A percentile compares a stretch with the other conserved stretches of the same genome.
Conservation (phyloP, 1,284 basidiomycete species). For the Melampsora americana region DNA sequence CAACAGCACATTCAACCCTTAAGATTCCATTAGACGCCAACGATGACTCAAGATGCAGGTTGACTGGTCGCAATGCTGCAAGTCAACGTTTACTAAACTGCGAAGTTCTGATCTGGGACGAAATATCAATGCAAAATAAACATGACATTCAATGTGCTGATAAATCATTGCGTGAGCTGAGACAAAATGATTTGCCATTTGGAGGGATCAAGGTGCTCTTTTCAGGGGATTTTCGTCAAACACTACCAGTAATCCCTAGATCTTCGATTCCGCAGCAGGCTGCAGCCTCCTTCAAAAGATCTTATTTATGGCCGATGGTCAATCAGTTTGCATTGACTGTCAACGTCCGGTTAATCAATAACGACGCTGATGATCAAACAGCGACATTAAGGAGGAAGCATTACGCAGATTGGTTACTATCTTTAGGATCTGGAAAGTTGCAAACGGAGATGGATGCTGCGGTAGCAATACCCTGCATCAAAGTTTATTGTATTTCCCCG, state of each 20-base stretch:
- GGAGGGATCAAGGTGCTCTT: conserved; percentile 7
- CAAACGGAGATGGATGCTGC: neutral
- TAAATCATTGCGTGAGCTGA: neutral
- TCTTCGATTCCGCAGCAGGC: too few species aligned
- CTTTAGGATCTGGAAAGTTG: neutral
- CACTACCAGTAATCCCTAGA: too few species aligned
- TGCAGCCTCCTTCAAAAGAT: neutral
- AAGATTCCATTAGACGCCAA: neutral
- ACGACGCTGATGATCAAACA: neutral
- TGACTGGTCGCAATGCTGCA: neutral
- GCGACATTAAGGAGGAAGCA: neutral
- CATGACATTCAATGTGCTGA: neutral
- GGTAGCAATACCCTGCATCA: too few species aligned
- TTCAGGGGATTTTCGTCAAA: conserved; percentile 21
- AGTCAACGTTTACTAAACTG: neutral
- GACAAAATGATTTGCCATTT: neutral
- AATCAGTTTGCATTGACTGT: neutral
- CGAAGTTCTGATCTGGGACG: conserved; percentile 23
- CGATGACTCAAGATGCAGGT: neutral
- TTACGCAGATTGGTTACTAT: neutral
- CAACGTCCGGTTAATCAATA: neutral
- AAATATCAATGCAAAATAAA: neutral
- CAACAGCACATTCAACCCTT: neutral
- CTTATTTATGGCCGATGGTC: neutral
- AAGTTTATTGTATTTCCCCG: too few species aligned